A percentile compares a stretch with the other conserved stretches of the same genome.
Evolutionary conservation across 495 filamentous ascomycete species (phyloP).

Genomic region (Penicillium coffeae): DNA sequence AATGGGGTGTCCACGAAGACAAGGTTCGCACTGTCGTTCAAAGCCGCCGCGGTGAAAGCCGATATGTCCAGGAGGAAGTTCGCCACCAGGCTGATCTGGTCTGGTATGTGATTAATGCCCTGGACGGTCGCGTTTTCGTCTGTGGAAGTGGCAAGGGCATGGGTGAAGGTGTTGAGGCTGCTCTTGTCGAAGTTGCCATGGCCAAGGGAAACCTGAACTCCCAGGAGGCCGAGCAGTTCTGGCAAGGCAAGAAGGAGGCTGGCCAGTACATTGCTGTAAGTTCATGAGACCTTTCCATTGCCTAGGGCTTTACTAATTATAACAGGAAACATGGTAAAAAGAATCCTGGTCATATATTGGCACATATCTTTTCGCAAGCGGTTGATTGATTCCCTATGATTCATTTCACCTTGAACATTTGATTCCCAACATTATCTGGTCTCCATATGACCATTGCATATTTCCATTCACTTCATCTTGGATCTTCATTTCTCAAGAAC

Average conservation of each 20-base stretch:
- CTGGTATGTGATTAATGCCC: constrained; percentile 90
- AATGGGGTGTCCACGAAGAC: constrained; percentile 91
- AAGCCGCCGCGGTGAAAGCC: constrained; percentile 69
- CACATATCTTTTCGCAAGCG: too few relatives aligned
- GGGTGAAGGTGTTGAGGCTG: constrained; percentile 91
- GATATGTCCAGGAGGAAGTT: constrained; percentile 87
- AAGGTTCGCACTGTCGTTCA: constrained; percentile 93
- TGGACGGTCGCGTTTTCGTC: constrained; percentile 93
- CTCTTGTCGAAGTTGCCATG: constrained; percentile 76
- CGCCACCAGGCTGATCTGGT: constrained; percentile 86
- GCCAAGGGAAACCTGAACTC: constrained; percentile 69
- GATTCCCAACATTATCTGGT: not conserved
- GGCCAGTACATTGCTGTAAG: constrained; percentile 86
- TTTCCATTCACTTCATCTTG: not conserved
- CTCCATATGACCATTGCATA: not conserved
- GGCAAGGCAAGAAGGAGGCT: constrained; percentile 75
- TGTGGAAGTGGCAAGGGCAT: constrained; percentile 93
- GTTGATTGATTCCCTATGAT: too few relatives aligned
- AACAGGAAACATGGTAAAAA: constrained; percentile 31
- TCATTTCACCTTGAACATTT: not conserved
- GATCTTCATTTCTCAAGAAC: not conserved
- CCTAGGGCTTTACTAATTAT: not conserved
- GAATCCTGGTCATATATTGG: too few relatives aligned
- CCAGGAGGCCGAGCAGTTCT: constrained; percentile 72
- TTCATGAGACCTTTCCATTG: not conserved